Evolutionary conservation across 352 stramenopile genomes (phyloP).

Genomic region (Globisporangium abappressorium): DNA sequence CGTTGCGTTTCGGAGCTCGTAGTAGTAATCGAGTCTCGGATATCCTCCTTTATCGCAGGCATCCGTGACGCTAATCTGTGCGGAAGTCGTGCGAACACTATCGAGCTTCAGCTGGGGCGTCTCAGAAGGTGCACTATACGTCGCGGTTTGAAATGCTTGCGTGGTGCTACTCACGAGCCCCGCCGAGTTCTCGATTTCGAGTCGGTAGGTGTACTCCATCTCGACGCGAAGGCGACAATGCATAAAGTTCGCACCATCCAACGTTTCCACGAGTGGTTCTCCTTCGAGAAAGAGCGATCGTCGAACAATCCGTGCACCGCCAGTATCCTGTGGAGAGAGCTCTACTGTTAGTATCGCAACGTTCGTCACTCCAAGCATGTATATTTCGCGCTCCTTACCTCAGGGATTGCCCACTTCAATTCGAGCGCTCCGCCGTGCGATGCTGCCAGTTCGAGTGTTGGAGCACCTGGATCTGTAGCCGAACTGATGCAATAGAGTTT

Average conservation of each 20-base stretch:
- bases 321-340: constrained; percentile 30
- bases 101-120: constrained; percentile 16
- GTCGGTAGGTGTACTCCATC: constrained; percentile 33
- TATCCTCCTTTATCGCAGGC: constrained; percentile 37
- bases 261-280: constrained; percentile 24
- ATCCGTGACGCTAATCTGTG: constrained; percentile 17
- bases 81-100: constrained; percentile 13
- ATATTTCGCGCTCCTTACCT: constrained; percentile 20
- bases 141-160: constrained; percentile 26
- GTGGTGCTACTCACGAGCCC: constrained; percentile 26
- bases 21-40: background rate
- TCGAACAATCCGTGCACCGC: constrained; percentile 32
- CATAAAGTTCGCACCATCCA: constrained; percentile 19
- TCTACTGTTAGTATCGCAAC: background rate
- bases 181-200: constrained; percentile 45
- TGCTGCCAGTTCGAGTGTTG: constrained; percentile 20
- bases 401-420: constrained; percentile 30
- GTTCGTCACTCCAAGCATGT: background rate
- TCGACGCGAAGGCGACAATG: constrained; percentile 30
- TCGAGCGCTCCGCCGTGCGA: constrained; percentile 32
- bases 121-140: constrained; percentile 15
- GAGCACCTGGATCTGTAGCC: constrained; percentile 23
- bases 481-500: constrained; percentile 17
- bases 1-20: constrained; percentile 11
- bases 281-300: constrained; percentile 35